Conservation (phyloP, 1,284 basidiomycete species). For the Sporisorium iseilematis-ciliati region DNA sequence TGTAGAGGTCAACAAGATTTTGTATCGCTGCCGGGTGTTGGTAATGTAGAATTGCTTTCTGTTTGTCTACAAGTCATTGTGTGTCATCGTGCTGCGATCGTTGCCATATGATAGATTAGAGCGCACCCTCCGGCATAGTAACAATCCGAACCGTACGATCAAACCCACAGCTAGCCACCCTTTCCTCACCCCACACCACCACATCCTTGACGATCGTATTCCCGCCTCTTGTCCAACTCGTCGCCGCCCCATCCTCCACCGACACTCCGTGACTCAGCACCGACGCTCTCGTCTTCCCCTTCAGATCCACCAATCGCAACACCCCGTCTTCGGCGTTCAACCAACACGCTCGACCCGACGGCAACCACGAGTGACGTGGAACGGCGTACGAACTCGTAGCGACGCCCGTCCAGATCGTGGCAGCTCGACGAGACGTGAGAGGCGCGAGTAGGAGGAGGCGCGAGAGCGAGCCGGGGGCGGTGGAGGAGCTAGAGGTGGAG, state of each 20-base stretch:
- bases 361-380: constrained; percentile 61
- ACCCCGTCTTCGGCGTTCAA: constrained; percentile 62
- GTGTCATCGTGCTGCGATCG: too few relatives aligned
- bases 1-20: constrained; percentile 8
- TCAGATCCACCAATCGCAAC: constrained; percentile 55
- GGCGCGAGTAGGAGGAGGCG: constrained; percentile 56
- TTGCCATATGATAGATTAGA: too few relatives aligned
- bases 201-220: constrained; percentile 65
- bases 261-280: constrained; percentile 49
- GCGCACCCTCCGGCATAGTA: neutral
- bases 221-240: constrained; percentile 58
- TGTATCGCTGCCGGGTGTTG: neutral
- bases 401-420: constrained; percentile 58
- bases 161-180: constrained; percentile 62
- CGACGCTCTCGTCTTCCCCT: constrained; percentile 44
- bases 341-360: constrained; percentile 55
- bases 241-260: constrained; percentile 5
- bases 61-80: too few relatives aligned
- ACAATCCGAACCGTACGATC: constrained; percentile 56
- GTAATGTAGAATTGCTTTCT: too few relatives aligned
- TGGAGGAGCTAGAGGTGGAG: constrained; percentile 16
- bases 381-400: constrained; percentile 45
- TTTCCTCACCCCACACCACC: constrained; percentile 39
- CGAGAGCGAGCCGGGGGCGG: constrained; percentile 25
- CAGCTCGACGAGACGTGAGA: constrained; percentile 40